These are phyloP conservation scores for Russula griseocarnosa DNA, from an alignment of 768 basidiomycete genomes.

Conservation along the genomic window DNA sequence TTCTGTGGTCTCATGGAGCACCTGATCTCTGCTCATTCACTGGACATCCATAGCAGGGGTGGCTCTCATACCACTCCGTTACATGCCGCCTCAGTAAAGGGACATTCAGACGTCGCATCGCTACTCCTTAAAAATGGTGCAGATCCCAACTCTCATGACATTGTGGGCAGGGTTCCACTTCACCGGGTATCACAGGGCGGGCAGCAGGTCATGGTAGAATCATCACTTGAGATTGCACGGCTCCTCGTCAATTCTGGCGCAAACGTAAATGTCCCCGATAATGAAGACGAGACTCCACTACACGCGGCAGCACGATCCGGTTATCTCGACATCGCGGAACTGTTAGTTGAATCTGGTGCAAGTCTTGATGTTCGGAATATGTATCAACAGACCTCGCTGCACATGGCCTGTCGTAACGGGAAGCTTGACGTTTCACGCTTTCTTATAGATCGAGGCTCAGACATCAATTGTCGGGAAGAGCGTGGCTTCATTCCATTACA, in stretches of 20 bases:
- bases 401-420: not conserved
- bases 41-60: not conserved
- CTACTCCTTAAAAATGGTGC: not conserved
- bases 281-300: not conserved
- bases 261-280: not conserved
- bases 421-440: not conserved
- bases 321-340: not conserved
- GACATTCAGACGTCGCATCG: not conserved
- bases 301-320: not conserved
- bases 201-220: not conserved
- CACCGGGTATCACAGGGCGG: not conserved
- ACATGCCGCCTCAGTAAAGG: not conserved
- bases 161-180: not conserved
- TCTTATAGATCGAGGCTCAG: not conserved
- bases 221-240: not conserved
- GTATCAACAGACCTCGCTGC: not conserved
- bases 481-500: not conserved
- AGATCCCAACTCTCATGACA: not conserved
- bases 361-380: not conserved
- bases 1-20: not conserved
- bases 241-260: not conserved
- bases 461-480: not conserved
- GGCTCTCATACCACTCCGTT: not conserved
- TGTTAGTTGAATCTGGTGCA: not conserved
- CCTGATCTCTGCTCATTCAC: not conserved